Conservation (phyloP, 179 eudicot genomes). For the Amaranthus tricolor region DNA sequence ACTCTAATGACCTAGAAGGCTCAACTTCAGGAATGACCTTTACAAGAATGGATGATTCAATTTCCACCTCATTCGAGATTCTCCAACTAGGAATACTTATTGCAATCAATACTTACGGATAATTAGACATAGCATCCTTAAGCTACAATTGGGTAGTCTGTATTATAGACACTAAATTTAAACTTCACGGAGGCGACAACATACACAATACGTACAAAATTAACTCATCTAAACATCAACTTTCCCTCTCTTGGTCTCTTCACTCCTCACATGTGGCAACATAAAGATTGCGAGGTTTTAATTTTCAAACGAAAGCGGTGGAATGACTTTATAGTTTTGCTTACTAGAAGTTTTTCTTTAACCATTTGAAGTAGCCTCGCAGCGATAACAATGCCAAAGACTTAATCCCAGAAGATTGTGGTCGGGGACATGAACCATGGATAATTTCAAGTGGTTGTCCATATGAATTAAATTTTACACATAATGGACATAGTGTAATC, state of each 20-base stretch:
- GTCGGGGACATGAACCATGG: too few relatives aligned
- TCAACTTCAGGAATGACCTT: neutral
- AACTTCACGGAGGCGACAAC: neutral
- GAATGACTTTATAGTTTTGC: neutral
- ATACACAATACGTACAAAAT: neutral
- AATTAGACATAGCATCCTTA: neutral
- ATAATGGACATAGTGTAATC: neutral
- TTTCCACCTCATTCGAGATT: neutral
- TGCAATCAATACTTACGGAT: constrained; percentile 1
- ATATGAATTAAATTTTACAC: neutral
- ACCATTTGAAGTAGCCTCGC: neutral
- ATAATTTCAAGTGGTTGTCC: too few relatives aligned
- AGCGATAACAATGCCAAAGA: too few relatives aligned
- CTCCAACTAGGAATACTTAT: neutral
- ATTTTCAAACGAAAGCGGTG: neutral
- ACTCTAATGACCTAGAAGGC: neutral
- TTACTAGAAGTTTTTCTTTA: neutral
- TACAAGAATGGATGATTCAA: neutral
- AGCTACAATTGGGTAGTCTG: neutral
- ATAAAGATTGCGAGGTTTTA: neutral
- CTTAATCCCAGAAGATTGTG: too few relatives aligned
- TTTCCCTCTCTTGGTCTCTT: neutral
- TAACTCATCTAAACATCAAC: neutral
- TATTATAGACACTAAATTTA: neutral
- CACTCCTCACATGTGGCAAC: neutral